A percentile compares a stretch with the other conserved stretches of the same genome.
Evolutionary conservation across 768 basidiomycete genomes (phyloP).

Genomic region (Infundibulicybe gibba): DNA sequence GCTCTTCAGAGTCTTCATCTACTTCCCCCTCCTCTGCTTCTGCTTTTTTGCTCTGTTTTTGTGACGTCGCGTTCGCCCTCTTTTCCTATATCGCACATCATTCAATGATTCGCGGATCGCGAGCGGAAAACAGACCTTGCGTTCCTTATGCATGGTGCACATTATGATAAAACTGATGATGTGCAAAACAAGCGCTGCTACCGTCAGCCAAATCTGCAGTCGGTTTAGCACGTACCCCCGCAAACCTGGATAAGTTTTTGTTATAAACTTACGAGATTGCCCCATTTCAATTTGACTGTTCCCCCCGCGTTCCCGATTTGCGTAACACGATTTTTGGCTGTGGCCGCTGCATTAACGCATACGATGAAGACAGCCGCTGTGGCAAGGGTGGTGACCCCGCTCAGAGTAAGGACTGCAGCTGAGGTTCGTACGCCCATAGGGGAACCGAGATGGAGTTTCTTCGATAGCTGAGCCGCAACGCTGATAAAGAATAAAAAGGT

Average conservation of each 20-base stretch:
- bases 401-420: conserved; percentile 4
- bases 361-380: conserved; percentile 7
- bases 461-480: background rate
- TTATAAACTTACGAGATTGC: conserved; percentile 8
- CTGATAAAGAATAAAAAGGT: conserved; percentile 6
- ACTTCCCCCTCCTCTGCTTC: background rate
- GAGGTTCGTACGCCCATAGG: conserved; percentile 2
- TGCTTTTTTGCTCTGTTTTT: background rate
- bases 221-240: background rate
- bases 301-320: conserved; percentile 1
- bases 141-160: conserved; percentile 5
- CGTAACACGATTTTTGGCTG: conserved; percentile 6
- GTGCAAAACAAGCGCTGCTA: conserved; percentile 5
- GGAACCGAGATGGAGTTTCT: background rate
- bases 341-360: conserved; percentile 6
- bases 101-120: background rate
- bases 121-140: background rate
- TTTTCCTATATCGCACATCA: background rate
- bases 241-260: background rate
- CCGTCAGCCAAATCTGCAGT: conserved; percentile 10
- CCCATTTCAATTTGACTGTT: conserved; percentile 9
- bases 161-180: conserved; percentile 8
- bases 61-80: background rate
- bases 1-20: background rate
- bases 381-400: conserved; percentile 5